Base-by-base conservation (phyloP, 1,139 yeast species). In the Lodderomyces metapsilosis region DNA sequence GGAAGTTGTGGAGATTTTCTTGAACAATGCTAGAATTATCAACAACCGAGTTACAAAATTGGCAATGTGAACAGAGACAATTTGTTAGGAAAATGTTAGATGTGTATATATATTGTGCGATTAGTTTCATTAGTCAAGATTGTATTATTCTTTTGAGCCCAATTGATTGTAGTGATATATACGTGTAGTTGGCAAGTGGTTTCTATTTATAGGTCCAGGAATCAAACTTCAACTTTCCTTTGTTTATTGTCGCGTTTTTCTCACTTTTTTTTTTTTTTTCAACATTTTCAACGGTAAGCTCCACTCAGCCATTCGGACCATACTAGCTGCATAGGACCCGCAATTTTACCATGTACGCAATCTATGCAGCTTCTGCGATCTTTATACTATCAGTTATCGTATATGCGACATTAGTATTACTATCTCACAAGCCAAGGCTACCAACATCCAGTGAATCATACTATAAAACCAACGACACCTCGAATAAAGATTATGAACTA, bases 351-450 rank as follows among this genome's bases (percentile, higher is more conserved):
- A 28, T 28, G 32, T 28, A 28, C 32, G 18, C n/a, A 15, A 28
- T 34, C 13, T 42, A 47, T 36, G 31, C 41, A 15, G 13, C 37
- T 17, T 43, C 36, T 20, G 34, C 45, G 18, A 34, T 54, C 22
- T 49, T 52, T 32, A 42, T 46, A 9, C 42, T 47, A 22, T 13
- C 45, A 9, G 44, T 45, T 5, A 39, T 44, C 10, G 52, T 76
- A 8, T 84, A 82, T 51, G 49, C 59, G 2, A 51, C 62, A 9
- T 66, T 82, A 3, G 59, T 72, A 41, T 41, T 73, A 10, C 68
- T 86, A 32, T 78, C 88, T 23, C 89, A 85, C 57, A 60, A 61
- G 8, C 94, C 94, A 4, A 67, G 95, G 45, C 51, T 57, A n/a
- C 74, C 85, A 2, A 62, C 66, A 39, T 52, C 74, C 22, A 59